Evolutionary conservation across 805 yeast genomes (phyloP).

Genomic region (Maudiozyma pseudohumilis): DNA sequence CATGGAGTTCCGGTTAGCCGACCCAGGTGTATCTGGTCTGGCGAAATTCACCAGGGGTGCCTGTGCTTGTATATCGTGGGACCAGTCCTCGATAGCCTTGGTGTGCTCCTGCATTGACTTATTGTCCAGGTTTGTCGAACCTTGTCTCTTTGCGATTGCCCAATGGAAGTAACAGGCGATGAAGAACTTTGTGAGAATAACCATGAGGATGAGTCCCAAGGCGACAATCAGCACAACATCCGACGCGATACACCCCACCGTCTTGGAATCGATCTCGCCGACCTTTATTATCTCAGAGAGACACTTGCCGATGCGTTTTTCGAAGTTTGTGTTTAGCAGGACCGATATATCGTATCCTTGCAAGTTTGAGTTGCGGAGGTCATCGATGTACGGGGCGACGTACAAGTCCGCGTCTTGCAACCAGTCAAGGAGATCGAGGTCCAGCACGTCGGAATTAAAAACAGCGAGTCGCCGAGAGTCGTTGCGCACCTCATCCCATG

Average conservation of each 20-base stretch:
- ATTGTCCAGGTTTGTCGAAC: conserved; percentile 55
- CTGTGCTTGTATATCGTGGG: conserved; percentile 46
- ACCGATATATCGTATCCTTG: conserved; percentile 77
- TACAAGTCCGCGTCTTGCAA: conserved; percentile 55
- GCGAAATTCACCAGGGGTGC: conserved; percentile 33
- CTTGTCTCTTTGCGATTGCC: conserved; percentile 70
- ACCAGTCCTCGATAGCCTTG: conserved; percentile 75
- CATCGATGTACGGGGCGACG: conserved; percentile 65
- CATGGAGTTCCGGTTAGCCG: too few relatives aligned
- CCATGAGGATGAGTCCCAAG: conserved; percentile 71
- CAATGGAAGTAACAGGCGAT: conserved; percentile 88
- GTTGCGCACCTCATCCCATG: conserved; percentile 79
- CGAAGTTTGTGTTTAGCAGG: conserved; percentile 52
- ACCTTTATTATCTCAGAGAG: conserved; percentile 78
- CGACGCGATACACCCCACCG: conserved; percentile 92
- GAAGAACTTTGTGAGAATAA: conserved; percentile 66
- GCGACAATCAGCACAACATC: conserved; percentile 72
- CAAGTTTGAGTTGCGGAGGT: conserved; percentile 42
- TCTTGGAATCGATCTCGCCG: conserved; percentile 79
- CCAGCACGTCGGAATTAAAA: conserved; percentile 81
- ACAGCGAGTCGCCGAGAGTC: conserved; percentile 71
- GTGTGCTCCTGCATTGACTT: conserved; percentile 54
- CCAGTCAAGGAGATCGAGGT: conserved; percentile 70
- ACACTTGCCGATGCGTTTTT: conserved; percentile 68
- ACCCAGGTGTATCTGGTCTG: not conserved